Conservation (phyloP, 345 rosid species). For the Dimocarpus longan region DNA sequence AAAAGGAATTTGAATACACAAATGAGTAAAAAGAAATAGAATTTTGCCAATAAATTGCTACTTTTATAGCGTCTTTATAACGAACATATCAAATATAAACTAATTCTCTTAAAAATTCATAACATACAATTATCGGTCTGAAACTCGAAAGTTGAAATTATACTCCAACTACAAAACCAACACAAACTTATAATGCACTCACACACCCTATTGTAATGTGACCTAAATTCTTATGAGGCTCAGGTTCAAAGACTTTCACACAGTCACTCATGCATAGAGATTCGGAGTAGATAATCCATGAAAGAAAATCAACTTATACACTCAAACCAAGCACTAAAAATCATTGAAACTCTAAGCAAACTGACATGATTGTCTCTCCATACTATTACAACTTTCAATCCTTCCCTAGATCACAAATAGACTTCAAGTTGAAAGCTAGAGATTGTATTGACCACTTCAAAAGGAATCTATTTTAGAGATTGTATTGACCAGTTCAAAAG, state of each 20-base stretch:
- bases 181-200: constrained; percentile 1
- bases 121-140: not conserved
- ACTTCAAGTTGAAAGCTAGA: not conserved
- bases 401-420: not conserved
- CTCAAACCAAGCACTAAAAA: not conserved
- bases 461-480: not conserved
- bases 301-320: not conserved
- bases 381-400: not conserved
- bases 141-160: not conserved
- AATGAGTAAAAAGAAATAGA: not conserved
- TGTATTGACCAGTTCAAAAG: not conserved
- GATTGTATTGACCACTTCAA: not conserved
- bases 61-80: not conserved
- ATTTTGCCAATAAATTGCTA: not conserved
- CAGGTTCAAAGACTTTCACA: not conserved
- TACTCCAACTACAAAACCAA: not conserved
- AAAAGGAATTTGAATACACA: not conserved
- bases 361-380: not conserved
- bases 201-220: not conserved
- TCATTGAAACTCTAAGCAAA: not conserved
- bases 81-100: not conserved
- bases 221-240: not conserved
- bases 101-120: not conserved
- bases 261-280: not conserved
- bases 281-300: not conserved